Conservation (phyloP, 108 stramenopile genomes). For the Schizochytrium sp. region DNA sequence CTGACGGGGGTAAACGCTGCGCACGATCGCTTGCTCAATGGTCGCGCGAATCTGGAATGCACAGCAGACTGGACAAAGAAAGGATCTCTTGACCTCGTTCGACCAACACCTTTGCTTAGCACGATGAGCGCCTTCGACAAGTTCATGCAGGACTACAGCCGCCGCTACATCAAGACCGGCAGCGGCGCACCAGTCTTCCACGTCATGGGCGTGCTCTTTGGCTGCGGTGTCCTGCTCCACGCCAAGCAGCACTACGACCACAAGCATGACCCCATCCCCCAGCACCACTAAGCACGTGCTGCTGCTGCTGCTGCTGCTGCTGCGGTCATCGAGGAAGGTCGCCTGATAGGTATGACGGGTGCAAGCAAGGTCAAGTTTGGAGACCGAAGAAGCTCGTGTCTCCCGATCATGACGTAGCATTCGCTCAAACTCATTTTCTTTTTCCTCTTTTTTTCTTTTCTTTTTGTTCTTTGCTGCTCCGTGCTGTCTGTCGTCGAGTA, state of each 20-base stretch:
- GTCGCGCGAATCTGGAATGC: too few relatives aligned
- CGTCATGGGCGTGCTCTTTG: background rate
- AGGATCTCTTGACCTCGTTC: too few relatives aligned
- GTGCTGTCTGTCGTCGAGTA: too few relatives aligned
- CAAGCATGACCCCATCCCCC: background rate
- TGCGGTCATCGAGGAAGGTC: background rate
- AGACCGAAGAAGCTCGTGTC: too few relatives aligned
- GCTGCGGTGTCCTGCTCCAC: background rate
- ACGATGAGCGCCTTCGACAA: background rate
- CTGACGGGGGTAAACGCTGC: too few relatives aligned
- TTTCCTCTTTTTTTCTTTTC: too few relatives aligned
- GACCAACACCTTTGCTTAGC: background rate
- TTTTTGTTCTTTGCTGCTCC: too few relatives aligned
- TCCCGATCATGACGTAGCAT: too few relatives aligned
- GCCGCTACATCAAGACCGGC: constrained; percentile 5
- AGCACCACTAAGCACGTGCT: background rate
- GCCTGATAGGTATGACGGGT: background rate
- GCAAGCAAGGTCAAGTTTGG: too few relatives aligned
- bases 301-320: background rate
- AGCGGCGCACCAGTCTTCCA: constrained; percentile 17
- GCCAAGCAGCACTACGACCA: constrained; percentile 20
- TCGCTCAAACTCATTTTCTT: too few relatives aligned
- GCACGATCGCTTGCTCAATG: too few relatives aligned
- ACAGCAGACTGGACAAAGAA: too few relatives aligned
- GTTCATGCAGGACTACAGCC: background rate